These are phyloP conservation scores for Diospyros kaki DNA, from an alignment of 148 eudicot species.

Conservation along the genomic window DNA sequence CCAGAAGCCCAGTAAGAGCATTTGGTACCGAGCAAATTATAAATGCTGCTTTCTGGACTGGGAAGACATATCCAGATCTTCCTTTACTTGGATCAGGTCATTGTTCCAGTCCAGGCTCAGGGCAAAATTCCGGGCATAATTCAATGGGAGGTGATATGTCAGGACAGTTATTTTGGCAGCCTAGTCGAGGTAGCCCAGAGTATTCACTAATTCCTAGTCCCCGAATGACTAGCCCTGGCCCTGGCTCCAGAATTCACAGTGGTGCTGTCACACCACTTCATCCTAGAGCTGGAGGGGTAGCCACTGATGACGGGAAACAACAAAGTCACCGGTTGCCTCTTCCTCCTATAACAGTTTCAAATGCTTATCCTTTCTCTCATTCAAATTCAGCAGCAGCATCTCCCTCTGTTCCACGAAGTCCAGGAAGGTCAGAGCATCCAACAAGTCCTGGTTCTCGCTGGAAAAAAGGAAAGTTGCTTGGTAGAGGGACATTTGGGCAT, in stretches of 20 bases:
- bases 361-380: slow-evolving; percentile 59
- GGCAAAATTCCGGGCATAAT: slow-evolving; percentile 92
- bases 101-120: slow-evolving; percentile 98
- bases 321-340: slow-evolving; percentile 84
- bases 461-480: slow-evolving; percentile 89
- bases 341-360: slow-evolving; percentile 74
- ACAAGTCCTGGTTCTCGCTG: slow-evolving; percentile 79
- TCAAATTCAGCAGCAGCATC: slow-evolving; percentile 80
- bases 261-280: slow-evolving; percentile 98
- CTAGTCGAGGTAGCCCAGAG: slow-evolving; percentile 92
- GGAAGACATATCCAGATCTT: slow-evolving; percentile 67
- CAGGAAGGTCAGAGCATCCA: slow-evolving; percentile 77
- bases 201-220: slow-evolving; percentile 97
- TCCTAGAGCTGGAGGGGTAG: slow-evolving; percentile 73
- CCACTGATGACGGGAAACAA: slow-evolving; percentile 56
- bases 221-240: slow-evolving; percentile 90
- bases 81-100: slow-evolving; percentile 86
- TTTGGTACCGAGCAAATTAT: slow-evolving; percentile 60
- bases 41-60: slow-evolving; percentile 60
- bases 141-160: slow-evolving; percentile 94
- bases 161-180: slow-evolving; percentile 91
- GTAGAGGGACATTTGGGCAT: slow-evolving; percentile 97
- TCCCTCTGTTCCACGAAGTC: slow-evolving; percentile 88
- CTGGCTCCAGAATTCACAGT: slow-evolving; percentile 91
- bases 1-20: slow-evolving; percentile 87